Base-by-base conservation (phyloP, 257 asterid genomes). In the Datura wrightii region DNA sequence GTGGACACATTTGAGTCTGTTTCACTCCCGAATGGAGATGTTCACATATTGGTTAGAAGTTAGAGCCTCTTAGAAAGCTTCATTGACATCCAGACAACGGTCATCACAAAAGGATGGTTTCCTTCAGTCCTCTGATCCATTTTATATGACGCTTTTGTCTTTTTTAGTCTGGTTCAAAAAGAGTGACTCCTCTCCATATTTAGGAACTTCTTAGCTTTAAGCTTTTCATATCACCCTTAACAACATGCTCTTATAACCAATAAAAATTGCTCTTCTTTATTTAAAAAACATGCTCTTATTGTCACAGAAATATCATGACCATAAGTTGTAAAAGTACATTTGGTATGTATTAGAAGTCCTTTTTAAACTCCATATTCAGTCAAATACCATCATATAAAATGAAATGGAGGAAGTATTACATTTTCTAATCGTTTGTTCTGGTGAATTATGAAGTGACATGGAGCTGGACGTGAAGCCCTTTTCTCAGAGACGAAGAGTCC, bases 401-500 rank as follows among this genome's bases (percentile, higher is more conserved):
- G 19, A 50, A 48, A 74, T 48, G 60, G 16, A 48, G 60, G n/a
- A 31, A 13, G n/a, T 50, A 48, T 50, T 16, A 36, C 50, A 39
- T 16, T 11, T 56, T 62, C 62, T 60, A 46, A 59, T 82, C 1
- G 50, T 50, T 19, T 62, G 37, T 82, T 69, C 36, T 79, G 18
- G 16, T 16, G 10, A 31, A 82, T 41, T 44, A 14, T 34, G 6
- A 58, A 39, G 99, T 85, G 98, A 92, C 81, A 7, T 83, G 83
- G 97, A 91, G 88, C 69, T 90, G 86, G 99, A 95, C 59, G 15
- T 93, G 94, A 91, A 87, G 89, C 98, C 95, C 53, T 95, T 95
- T 83, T 97, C 98, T 66, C 99, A 92, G 88, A 92, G 99, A 90
- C 90, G 91, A 87, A 89, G 99, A 89, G 94, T 94, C 85, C 97